Evolutionary conservation across 164 flowering plant species (phyloP), one percentile per base, ranked within the genome.

Genomic region (Umbilicus rupestris): DNA sequence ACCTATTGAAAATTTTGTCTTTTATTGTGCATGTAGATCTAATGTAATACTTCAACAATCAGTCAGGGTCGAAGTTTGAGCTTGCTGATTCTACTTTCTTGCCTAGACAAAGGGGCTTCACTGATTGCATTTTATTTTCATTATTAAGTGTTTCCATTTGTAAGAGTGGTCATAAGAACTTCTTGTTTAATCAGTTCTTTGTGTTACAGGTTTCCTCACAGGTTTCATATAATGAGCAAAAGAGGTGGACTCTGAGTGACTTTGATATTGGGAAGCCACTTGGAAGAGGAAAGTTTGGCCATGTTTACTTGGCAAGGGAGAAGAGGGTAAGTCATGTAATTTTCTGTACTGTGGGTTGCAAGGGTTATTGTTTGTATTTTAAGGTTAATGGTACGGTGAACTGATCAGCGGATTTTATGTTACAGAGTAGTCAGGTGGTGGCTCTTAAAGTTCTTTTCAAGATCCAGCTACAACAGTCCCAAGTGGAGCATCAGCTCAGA

Each of bases 231-330:
- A 79, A 30, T 11, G 87, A 84, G 79, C 80, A 78, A 41, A 75
- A 71, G 66, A 80, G 95, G 69, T 94, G 98, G 98, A 88, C 85
- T 0, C 81, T 94, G 17, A 84, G 73, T 62, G 98, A 94, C 68
- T 94, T 94, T 37, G 99, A 94, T 65, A 88, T 94, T 3, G 99
- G 99, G 46, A 94, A 89, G 81, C 99, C 99, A 60, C 93, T 94
- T 10, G 99, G 99, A 57, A 77, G 97, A 70, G 99, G 99, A 45
- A 94, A 94, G 77, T 91, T 91, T 66, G 99, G 97, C 8, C 96
- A 94, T 71, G 99, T 94, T 22, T 94, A 94, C 72, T 77, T 91
- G 71, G 97, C 99, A 0, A 83, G 97, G 73, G 99, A 94, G 70
- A 94, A 91, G 70, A 80, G 85, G 90, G 99, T 89, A 24, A 52